phyloP scores from a whole-genome alignment of 148 eudicot species.

The Talinum fruticosum region DNA sequence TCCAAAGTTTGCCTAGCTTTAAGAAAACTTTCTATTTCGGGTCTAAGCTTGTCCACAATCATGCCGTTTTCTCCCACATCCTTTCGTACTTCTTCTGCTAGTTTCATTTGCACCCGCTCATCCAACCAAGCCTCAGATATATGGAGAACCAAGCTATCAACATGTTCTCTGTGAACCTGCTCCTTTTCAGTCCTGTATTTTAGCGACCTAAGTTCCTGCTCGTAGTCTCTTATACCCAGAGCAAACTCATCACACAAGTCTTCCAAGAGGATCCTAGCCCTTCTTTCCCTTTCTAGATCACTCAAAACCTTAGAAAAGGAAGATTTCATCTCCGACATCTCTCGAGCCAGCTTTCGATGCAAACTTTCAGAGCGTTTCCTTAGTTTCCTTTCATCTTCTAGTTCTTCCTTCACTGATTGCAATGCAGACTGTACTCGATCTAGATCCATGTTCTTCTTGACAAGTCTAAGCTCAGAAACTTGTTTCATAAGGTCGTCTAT shows the following conservation, averaged over 20 bases:
- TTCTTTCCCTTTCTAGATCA: conserved; percentile 64
- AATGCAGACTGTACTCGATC: conserved; percentile 49
- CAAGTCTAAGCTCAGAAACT: conserved; percentile 33
- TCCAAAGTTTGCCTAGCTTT: conserved; percentile 39
- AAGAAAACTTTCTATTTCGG: conserved; percentile 74
- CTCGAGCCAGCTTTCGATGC: conserved; percentile 67
- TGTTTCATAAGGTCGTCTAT: conserved; percentile 55
- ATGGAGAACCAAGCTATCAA: conserved; percentile 66
- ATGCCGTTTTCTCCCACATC: conserved; percentile 38
- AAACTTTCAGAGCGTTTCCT: conserved; percentile 67
- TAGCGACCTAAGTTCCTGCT: conserved; percentile 56
- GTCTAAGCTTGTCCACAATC: conserved; percentile 59
- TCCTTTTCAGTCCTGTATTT: conserved; percentile 49
- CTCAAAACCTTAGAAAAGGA: conserved; percentile 49
- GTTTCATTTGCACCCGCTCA: conserved; percentile 69
- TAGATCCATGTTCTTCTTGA: conserved; percentile 45
- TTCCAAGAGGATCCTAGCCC: conserved; percentile 64
- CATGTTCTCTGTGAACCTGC: conserved; percentile 35
- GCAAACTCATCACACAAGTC: conserved; percentile 91
- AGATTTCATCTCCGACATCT: conserved; percentile 53
- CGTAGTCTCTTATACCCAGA: conserved; percentile 66
- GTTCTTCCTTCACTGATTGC: conserved; percentile 56
- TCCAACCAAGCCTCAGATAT: conserved; percentile 93
- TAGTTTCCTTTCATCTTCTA: conserved; percentile 59
- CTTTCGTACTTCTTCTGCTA: conserved; percentile 27